These are phyloP conservation scores for Tylopilus vinaceipallidus DNA, from an alignment of 768 basidiomycete genomes.

Conservation along the genomic window DNA sequence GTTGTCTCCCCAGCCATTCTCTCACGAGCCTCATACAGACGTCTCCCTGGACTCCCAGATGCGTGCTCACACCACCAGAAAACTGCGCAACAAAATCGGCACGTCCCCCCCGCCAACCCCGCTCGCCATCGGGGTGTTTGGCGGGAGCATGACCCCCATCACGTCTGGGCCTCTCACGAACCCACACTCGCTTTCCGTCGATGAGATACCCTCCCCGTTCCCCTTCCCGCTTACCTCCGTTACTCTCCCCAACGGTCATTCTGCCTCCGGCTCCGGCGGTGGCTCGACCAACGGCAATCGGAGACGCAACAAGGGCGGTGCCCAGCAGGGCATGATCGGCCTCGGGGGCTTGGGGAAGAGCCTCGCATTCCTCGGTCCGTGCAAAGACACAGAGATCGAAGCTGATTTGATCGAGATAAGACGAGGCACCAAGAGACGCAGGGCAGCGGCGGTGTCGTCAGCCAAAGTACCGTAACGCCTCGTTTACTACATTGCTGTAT, in stretches of 20 bases:
- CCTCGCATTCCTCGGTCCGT: slow-evolving; percentile 48
- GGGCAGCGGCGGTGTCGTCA: slow-evolving; percentile 32
- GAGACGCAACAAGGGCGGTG: slow-evolving; percentile 52
- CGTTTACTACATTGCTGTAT: slow-evolving; percentile 8
- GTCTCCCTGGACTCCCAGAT: slow-evolving; percentile 72
- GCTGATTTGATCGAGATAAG: slow-evolving; percentile 76
- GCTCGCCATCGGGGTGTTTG: slow-evolving; percentile 39
- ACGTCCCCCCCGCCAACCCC: slow-evolving; percentile 80
- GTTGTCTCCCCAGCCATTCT: slow-evolving; percentile 1
- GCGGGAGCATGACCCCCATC: slow-evolving; percentile 50
- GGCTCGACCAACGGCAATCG: slow-evolving; percentile 38
- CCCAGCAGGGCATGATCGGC: slow-evolving; percentile 52
- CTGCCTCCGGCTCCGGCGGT: slow-evolving; percentile 34
- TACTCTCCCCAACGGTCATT: slow-evolving; percentile 37
- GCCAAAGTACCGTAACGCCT: slow-evolving; percentile 27
- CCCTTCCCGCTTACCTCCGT: slow-evolving; percentile 67
- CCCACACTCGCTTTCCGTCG: slow-evolving; percentile 81
- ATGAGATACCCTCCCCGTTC: slow-evolving; percentile 85
- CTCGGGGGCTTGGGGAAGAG: slow-evolving; percentile 76
- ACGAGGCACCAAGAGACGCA: slow-evolving; percentile 62
- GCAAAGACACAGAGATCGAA: slow-evolving; percentile 73
- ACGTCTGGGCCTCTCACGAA: slow-evolving; percentile 71
- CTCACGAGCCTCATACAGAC: slow-evolving; percentile 42
- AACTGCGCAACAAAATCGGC: slow-evolving; percentile 46
- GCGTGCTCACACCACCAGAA: slow-evolving; percentile 48